These are phyloP conservation scores for Aureobasidium sp. DNA, from an alignment of 2,329 filamentous ascomycete genomes.

Conservation along the genomic window DNA sequence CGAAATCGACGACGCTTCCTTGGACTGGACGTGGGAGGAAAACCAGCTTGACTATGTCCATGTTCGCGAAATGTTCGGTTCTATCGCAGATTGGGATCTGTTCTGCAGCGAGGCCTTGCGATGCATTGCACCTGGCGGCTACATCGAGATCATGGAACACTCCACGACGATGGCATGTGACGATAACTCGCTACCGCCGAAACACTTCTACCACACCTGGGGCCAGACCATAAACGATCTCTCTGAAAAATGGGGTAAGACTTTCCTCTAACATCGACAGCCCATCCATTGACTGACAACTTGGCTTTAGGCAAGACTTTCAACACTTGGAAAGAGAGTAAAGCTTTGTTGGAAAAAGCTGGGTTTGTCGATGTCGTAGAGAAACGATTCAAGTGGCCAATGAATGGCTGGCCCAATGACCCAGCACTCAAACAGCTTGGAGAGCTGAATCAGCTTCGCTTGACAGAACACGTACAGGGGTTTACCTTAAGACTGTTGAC, in stretches of 20 bases:
- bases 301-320: constrained; percentile 1
- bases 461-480: constrained; percentile 3
- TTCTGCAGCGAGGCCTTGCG: constrained; percentile 27
- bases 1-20: constrained; percentile 38
- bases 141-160: constrained; percentile 32
- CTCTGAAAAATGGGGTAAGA: constrained; percentile 6
- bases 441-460: not conserved
- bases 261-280: not conserved
- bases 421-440: not conserved
- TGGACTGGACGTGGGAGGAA: constrained; percentile 31
- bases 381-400: constrained; percentile 31
- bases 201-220: constrained; percentile 6
- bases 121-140: constrained; percentile 29
- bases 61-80: constrained; percentile 36
- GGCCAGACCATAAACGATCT: constrained; percentile 2
- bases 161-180: constrained; percentile 26
- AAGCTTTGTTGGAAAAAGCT: constrained; percentile 17
- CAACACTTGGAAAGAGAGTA: constrained; percentile 14
- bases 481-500: constrained; percentile 11
- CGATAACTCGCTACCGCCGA: constrained; percentile 25
- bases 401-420: constrained; percentile 22
- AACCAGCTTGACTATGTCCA: constrained; percentile 38
- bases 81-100: constrained; percentile 37
- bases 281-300: too few relatives aligned
- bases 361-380: constrained; percentile 40